Base-by-base conservation (phyloP, 2,329 filamentous ascomycete genomes). In the Pestalotiopsis fici region DNA sequence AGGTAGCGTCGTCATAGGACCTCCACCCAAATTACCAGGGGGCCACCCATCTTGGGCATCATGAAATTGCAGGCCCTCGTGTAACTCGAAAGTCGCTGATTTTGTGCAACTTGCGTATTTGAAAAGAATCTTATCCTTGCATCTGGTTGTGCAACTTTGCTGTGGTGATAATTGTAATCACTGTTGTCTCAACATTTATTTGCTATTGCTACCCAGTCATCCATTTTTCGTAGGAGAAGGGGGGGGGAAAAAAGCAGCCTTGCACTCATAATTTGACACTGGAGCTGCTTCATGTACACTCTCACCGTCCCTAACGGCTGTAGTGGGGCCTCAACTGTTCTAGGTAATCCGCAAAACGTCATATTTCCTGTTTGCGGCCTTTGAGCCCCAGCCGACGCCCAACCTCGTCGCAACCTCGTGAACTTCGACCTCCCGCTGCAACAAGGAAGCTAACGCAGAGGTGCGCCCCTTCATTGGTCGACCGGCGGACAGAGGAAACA, bases 1-100 rank as follows among this genome's bases (percentile, higher is more conserved):
- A 21, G 21, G 31, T n/a, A 62, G 13, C 37, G 25, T 62, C 59
- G 59, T 62, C 59, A 62, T 62, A 62, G 59, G 37, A 62, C 59
- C 31, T 47, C 39, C 59, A 15, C 59, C 59, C n/a, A 23, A 62
- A 25, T 27, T 6, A 11, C n/a, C 37, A 62, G 35, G 21, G 37
- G 37, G 35, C 13, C 21, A 47, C 21, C 35, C 31, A 47, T 39
- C 21, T 31, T 18, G 25, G 37, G 39, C 35, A 28, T 62, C 37
- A 35, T 47, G 59, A 62, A 37, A 50, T 62, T 62, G 23, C 59
- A 62, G 39, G 59, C n/a, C n/a, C 18, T 62, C 35, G 59, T 62
- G 21, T 60, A 60, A 57, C 55, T 27, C 27, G 21, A 31, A 60
- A 21, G 12, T n/a, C 4, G 57, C 28, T 15, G 57, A 27, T 60